These are phyloP conservation scores for Yarrowia galli DNA, from an alignment of 1,139 yeast species.

Conservation along the genomic window DNA sequence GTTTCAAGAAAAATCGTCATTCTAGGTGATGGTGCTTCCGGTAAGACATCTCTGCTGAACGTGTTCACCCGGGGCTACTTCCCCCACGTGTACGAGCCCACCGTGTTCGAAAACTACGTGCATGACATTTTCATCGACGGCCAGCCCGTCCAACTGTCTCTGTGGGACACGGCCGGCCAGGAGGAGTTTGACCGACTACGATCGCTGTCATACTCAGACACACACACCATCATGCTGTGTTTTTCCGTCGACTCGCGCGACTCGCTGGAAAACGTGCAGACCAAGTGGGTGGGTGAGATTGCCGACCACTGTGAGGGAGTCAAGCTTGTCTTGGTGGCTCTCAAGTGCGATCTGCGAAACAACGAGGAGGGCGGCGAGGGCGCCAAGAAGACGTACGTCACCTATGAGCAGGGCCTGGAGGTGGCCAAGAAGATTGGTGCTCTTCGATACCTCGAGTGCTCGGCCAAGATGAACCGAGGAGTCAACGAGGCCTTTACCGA, in stretches of 20 bases:
- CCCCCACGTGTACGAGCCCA: slow-evolving; percentile 98
- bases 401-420: slow-evolving; percentile 81
- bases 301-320: slow-evolving; percentile 98
- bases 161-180: slow-evolving; percentile 99
- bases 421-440: slow-evolving; percentile 80
- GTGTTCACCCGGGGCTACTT: slow-evolving; percentile 97
- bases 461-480: slow-evolving; percentile 92
- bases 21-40: slow-evolving; percentile 97
- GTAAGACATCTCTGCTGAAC: slow-evolving; percentile 87
- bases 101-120: slow-evolving; percentile 96
- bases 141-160: slow-evolving; percentile 86
- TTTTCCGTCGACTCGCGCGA: slow-evolving; percentile 94
- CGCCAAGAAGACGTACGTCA: slow-evolving; percentile 60
- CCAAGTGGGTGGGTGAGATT: slow-evolving; percentile 96
- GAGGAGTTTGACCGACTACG: slow-evolving; percentile 95
- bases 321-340: slow-evolving; percentile 88
- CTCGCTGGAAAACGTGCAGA: slow-evolving; percentile 91
- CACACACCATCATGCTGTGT: slow-evolving; percentile 96
- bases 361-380: slow-evolving; percentile 53
- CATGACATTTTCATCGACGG: slow-evolving; percentile 97
- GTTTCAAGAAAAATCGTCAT: slow-evolving; percentile 93
- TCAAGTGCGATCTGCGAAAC: slow-evolving; percentile 89
- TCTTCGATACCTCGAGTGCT: slow-evolving; percentile 85
- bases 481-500: slow-evolving; percentile 97
- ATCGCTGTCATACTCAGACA: slow-evolving; percentile 88